These are phyloP conservation scores for Arachnomyces sp. DNA, from an alignment of 2,329 filamentous ascomycete genomes.

Conservation along the genomic window DNA sequence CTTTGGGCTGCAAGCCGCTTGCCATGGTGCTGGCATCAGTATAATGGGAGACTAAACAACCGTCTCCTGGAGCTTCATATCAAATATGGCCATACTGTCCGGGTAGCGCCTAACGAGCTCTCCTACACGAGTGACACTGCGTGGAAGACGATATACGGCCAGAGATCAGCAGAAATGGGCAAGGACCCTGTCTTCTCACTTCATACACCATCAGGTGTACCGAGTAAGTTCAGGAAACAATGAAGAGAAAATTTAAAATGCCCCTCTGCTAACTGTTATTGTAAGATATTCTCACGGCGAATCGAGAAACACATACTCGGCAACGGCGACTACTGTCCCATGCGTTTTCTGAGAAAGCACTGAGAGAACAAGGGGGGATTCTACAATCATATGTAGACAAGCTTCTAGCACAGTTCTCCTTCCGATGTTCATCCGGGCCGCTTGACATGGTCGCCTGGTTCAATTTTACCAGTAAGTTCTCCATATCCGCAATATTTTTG, in stretches of 20 bases:
- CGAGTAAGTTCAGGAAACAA: neutral
- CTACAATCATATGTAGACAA: constrained; percentile 24
- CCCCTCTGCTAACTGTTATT: neutral
- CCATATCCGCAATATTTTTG: too few relatives aligned
- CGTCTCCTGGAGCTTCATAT: constrained; percentile 14
- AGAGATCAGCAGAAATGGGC: constrained; percentile 19
- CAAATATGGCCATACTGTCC: constrained; percentile 26
- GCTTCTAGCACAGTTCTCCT: constrained; percentile 9
- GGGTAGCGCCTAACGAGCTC: constrained; percentile 33
- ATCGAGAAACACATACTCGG: constrained; percentile 21
- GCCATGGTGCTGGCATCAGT: constrained; percentile 1
- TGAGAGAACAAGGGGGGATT: constrained; percentile 26
- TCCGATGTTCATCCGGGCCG: constrained; percentile 1
- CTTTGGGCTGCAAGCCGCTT: constrained; percentile 4
- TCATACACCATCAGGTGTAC: constrained; percentile 14
- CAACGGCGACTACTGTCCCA: constrained; percentile 27
- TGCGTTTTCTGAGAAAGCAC: constrained; percentile 29
- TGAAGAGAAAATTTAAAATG: neutral
- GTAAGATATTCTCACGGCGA: constrained; percentile 20
- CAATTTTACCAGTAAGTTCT: constrained; percentile 23
- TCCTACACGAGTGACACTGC: constrained; percentile 24
- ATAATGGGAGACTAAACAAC: constrained; percentile 1
- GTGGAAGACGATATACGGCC: constrained; percentile 32
- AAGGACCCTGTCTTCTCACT: constrained; percentile 20
- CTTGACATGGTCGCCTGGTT: constrained; percentile 28